Evolutionary conservation across 495 filamentous ascomycete species (phyloP).

Genomic region (Diplogelasinospora grovesii): DNA sequence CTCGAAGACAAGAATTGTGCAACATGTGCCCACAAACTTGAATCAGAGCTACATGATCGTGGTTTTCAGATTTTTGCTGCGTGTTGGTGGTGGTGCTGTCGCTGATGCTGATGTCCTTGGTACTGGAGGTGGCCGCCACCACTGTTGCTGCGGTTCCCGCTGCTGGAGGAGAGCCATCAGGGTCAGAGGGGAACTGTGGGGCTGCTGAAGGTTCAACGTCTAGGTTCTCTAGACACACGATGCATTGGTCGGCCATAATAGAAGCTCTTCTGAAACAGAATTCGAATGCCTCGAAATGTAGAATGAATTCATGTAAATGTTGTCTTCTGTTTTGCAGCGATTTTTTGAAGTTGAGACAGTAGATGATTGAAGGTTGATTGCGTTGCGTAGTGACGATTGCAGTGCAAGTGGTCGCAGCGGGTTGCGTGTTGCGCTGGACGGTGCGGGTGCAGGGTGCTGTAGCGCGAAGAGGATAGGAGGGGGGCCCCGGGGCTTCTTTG

Average conservation of each 20-base stretch:
- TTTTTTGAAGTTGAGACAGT: not conserved
- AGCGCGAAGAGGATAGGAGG: no score
- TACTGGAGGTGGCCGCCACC: not conserved
- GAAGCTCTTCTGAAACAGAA: slow-evolving; percentile 6
- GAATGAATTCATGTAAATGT: slow-evolving; percentile 37
- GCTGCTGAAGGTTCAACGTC: slow-evolving; percentile 36
- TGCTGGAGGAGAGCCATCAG: slow-evolving; percentile 1
- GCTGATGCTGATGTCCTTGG: slow-evolving; percentile 6
- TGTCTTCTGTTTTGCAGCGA: slow-evolving; percentile 1
- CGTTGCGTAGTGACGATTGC: no score
- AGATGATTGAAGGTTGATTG: no score
- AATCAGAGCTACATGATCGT: slow-evolving; percentile 41
- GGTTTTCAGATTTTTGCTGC: slow-evolving; percentile 39
- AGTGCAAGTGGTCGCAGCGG: no score
- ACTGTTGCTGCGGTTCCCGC: no score
- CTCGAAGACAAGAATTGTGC: slow-evolving; percentile 83
- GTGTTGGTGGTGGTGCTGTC: slow-evolving; percentile 18
- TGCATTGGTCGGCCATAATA: slow-evolving; percentile 85
- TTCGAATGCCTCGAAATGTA: slow-evolving; percentile 6
- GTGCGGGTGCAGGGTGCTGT: no score
- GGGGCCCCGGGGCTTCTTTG: no score
- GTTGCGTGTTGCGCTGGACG: no score
- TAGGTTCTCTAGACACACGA: slow-evolving; percentile 92
- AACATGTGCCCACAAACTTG: slow-evolving; percentile 77
- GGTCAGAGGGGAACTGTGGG: slow-evolving; percentile 2